Base-by-base conservation (phyloP, 2,329 filamentous ascomycete species). In the Grosmannia clavigera region DNA sequence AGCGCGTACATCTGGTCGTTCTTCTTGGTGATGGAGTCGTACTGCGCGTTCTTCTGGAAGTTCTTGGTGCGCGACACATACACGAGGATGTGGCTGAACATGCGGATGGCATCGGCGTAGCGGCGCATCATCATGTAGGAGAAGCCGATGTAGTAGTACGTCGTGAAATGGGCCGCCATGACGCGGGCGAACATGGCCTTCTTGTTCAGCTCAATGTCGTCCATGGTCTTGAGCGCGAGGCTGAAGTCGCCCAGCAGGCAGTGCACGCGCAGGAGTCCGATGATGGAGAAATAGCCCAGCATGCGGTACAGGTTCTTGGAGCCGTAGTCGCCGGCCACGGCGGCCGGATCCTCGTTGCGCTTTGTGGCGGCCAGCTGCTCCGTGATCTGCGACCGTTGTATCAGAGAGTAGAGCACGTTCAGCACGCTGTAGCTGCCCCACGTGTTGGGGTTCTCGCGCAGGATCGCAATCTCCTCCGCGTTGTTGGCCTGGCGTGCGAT, bases 101-200 rank as follows among this genome's bases (percentile, higher is more conserved):
- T 96, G 82, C 92, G 91, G 78, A 99, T 96, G 74, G 94, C 94
- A 76, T 99, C 94, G 76, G 91, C 90, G 74, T 99, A 99, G 73
- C 94, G 90, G 78, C 94, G 91, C 90, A 97, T 95, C 94, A 99
- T 99, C 92, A 99, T 97, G 87, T 99, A 99, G 67, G 90, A 95
- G 85, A 99, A 99, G 68, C 94, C 94, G 64, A 99, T 92, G 74
- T 97, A 97, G 85, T 99, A 99, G 84, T 97, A 99, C 66, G 94
- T 99, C 67, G 92, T 96, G 80, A 97, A 97, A 81, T 99, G 94
- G 61, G 94, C 94, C 59, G 94, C 92, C 94, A 99, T 97, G 73
- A 99, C 94, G 66, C 94, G 90, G 64, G 94, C 92, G 74, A 99
- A 99, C 90, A 97, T 97, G 75, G 94, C 92, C 82, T 97, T 97